A percentile compares a stretch with the other conserved stretches of the same genome.
Evolutionary conservation across 768 basidiomycete species (phyloP).

Genomic region (Collybia nuda): DNA sequence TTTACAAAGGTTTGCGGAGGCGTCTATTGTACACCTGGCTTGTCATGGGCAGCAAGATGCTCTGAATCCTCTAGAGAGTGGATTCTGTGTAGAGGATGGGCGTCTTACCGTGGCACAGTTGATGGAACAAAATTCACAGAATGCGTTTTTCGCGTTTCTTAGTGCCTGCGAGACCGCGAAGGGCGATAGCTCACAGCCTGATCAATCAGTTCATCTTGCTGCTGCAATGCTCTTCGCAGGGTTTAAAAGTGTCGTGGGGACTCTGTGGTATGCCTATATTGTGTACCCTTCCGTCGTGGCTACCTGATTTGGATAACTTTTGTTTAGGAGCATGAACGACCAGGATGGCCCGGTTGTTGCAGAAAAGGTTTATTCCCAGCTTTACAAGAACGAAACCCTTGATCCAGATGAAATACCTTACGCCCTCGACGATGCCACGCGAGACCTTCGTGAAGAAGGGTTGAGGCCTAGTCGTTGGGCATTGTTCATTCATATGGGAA

Average conservation of each 20-base stretch:
- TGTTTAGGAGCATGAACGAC: no score
- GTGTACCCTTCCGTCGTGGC: no score
- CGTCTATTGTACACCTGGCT: slow-evolving; percentile 29
- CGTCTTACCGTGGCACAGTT: slow-evolving; percentile 19
- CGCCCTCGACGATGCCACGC: no score
- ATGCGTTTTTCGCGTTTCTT: slow-evolving; percentile 35
- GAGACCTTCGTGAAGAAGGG: no score
- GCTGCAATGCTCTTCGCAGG: slow-evolving; percentile 35
- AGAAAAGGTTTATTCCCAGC: no score
- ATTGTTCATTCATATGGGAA: no score
- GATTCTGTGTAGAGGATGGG: slow-evolving; percentile 18
- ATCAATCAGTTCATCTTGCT: slow-evolving; percentile 31
- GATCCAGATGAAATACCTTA: no score
- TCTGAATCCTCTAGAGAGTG: slow-evolving; percentile 21
- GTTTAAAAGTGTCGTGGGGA: slow-evolving; percentile 33
- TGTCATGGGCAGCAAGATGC: slow-evolving; percentile 32
- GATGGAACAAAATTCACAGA: slow-evolving; percentile 13
- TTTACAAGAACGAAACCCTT: no score
- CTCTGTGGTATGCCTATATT: slow-evolving; percentile 34
- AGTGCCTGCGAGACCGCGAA: slow-evolving; percentile 43
- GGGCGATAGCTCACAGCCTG: slow-evolving; percentile 22
- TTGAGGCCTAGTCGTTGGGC: no score
- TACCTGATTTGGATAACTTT: no score
- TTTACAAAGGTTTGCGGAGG: slow-evolving; percentile 6
- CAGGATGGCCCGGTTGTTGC: no score